These are phyloP conservation scores for Heliamphora pulchella DNA, from an alignment of 179 eudicot species.

Conservation along the genomic window DNA sequence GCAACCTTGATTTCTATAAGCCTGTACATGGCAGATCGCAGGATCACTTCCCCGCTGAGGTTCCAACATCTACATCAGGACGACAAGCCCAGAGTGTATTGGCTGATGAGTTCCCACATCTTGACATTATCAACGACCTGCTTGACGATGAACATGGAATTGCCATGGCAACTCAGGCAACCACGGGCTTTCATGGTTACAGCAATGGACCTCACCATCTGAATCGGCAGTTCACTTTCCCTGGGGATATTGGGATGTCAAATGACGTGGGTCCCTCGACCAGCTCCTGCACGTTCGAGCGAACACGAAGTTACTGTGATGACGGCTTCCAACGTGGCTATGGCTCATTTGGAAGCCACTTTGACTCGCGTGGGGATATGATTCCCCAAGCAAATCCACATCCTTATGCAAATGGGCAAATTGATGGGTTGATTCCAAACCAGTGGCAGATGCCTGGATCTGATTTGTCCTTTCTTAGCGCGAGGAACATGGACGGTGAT, in stretches of 20 bases:
- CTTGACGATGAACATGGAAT: constrained; percentile 70
- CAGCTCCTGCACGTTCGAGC: constrained; percentile 58
- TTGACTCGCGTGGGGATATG: constrained; percentile 40
- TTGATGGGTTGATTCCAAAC: constrained; percentile 40
- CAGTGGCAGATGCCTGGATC: constrained; percentile 67
- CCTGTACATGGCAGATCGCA: constrained; percentile 33
- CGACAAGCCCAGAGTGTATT: constrained; percentile 37
- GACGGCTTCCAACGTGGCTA: constrained; percentile 42
- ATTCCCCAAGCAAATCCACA: constrained; percentile 39
- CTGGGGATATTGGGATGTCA: constrained; percentile 40
- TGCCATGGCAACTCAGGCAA: constrained; percentile 23
- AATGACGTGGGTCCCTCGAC: constrained; percentile 37
- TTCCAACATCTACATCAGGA: constrained; percentile 46
- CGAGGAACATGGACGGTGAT: constrained; percentile 41
- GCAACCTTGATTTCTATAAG: constrained; percentile 35
- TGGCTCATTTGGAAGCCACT: constrained; percentile 37
- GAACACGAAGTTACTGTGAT: constrained; percentile 46
- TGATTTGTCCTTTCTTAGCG: constrained; percentile 37
- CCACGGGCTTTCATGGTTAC: constrained; percentile 33
- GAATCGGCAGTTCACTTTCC: constrained; percentile 45
- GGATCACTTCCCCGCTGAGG: constrained; percentile 32
- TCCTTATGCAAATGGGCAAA: constrained; percentile 49
- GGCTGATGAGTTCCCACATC: constrained; percentile 87
- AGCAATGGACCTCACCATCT: constrained; percentile 36
- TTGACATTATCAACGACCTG: constrained; percentile 87